Base-by-base conservation (phyloP, 2,329 filamentous ascomycete genomes). In the Aschersonia sp. region DNA sequence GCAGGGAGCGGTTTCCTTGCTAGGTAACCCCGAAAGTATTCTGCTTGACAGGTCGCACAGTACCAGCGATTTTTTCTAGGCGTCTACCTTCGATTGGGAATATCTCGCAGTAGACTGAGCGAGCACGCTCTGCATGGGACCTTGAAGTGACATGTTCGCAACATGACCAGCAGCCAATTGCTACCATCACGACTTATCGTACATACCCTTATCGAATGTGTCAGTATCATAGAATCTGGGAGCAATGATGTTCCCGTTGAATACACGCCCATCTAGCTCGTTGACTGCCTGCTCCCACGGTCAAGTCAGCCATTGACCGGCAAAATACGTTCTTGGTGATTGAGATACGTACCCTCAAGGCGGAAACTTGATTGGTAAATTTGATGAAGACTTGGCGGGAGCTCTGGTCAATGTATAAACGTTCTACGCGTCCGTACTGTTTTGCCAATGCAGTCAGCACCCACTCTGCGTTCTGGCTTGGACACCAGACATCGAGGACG, bases 321-420 rank as follows among this genome's bases (percentile, higher is more conserved):
- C 22, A 22, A 22, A 2, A 22, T 22, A 22, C 22, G 22, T 22
- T 22, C 22, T 22, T 22, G 22, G 3, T 22, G 22, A 22, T 22
- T 22, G 22, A 22, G 22, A 22, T 22, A 74, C 81, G 68, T 72
- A 89, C 86, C 56, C 88, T 76, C 49, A 97, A 66, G 11, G 88
- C 92, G 43, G 85, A 92, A 47, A 97, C 71, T 56, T 83, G 78
- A 54, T 84, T 84, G 2, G 86, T 90, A 60, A 97, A 98, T 62
- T 94, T 87, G 62, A 98, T 87, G 63, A 95, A 97, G 5, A 98
- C 92, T 47, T 80, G 77, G 10, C 70, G 66, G 45, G 70, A 71
- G 53, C 74, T 68, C 43, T 79, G 70, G 58, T 86, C 79, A 49
- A 95, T 81, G 58, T 82, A 83, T 14, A 95, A 71, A 54, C 87